Conservation (phyloP, 2,329 filamentous ascomycete species). For the Colletotrichum sp. region DNA sequence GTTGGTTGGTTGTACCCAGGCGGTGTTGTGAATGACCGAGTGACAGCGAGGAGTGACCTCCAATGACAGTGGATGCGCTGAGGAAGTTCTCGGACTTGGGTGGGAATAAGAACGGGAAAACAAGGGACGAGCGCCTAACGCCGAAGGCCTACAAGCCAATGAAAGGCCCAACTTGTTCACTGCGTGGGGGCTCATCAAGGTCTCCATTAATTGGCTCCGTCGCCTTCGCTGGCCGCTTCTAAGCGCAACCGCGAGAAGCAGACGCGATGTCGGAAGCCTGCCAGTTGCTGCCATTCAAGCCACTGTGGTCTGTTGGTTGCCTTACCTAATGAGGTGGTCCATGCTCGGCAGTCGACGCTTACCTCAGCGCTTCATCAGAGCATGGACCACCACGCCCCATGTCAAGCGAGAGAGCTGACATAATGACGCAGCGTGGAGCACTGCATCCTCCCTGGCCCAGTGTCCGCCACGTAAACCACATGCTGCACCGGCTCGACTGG, state of each 20-base stretch:
- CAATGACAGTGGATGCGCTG: background rate
- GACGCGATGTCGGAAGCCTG: background rate
- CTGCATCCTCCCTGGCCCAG: background rate
- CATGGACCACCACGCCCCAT: background rate
- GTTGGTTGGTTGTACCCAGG: background rate
- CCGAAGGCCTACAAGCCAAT: background rate
- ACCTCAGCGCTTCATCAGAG: background rate
- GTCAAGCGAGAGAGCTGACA: background rate
- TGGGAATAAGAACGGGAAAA: constrained; percentile 20
- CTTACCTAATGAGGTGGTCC: background rate
- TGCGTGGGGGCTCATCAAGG: background rate
- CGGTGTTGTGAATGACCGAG: background rate
- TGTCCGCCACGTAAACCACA: constrained; percentile 16
- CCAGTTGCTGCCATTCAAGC: background rate
- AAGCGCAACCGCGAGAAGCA: background rate
- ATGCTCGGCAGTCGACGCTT: background rate
- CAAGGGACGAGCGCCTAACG: background rate
- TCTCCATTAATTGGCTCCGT: background rate
- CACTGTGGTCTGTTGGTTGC: background rate
- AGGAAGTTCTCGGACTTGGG: constrained; percentile 19
- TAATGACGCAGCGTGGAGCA: background rate
- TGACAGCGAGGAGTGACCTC: background rate
- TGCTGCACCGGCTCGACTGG: background rate
- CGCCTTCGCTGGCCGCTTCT: background rate
- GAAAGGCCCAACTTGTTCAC: background rate